These are phyloP conservation scores for Bertia moriformis DNA, from an alignment of 2,329 filamentous ascomycete species.

Conservation along the genomic window DNA sequence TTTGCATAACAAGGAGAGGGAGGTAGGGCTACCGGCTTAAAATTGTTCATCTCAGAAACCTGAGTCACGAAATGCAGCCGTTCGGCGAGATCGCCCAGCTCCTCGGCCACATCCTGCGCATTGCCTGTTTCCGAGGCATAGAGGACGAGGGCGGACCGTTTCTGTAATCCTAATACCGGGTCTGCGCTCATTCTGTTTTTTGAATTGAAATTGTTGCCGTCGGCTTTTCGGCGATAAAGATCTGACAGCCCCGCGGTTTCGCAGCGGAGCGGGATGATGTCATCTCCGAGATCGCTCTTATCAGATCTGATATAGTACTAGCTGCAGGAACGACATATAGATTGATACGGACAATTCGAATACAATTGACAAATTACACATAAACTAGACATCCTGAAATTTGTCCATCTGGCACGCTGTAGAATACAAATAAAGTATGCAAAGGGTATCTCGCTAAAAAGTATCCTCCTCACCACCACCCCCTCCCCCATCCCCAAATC, in stretches of 20 bases:
- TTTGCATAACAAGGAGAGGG: constrained; percentile 4
- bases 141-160: constrained; percentile 46
- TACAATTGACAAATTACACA: too few relatives aligned
- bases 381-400: too few relatives aligned
- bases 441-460: constrained; percentile 16
- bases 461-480: constrained; percentile 34
- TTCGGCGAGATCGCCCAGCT: constrained; percentile 61
- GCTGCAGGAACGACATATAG: too few relatives aligned
- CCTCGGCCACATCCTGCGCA: constrained; percentile 77
- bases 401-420: not conserved
- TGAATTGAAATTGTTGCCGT: too few relatives aligned
- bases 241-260: too few relatives aligned
- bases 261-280: too few relatives aligned
- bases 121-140: constrained; percentile 96
- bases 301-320: too few relatives aligned
- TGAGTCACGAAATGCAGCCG: constrained; percentile 65
- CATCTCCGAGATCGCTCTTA: too few relatives aligned
- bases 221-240: too few relatives aligned
- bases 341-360: too few relatives aligned
- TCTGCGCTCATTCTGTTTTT: not conserved
- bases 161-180: not conserved
- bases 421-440: constrained; percentile 5
- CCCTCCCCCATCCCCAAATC: constrained; percentile 32
- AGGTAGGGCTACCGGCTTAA: constrained; percentile 46
- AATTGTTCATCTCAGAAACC: constrained; percentile 63